phyloP scores from a whole-genome alignment of 805 yeast genomes.

The Saturnispora saitoi region DNA sequence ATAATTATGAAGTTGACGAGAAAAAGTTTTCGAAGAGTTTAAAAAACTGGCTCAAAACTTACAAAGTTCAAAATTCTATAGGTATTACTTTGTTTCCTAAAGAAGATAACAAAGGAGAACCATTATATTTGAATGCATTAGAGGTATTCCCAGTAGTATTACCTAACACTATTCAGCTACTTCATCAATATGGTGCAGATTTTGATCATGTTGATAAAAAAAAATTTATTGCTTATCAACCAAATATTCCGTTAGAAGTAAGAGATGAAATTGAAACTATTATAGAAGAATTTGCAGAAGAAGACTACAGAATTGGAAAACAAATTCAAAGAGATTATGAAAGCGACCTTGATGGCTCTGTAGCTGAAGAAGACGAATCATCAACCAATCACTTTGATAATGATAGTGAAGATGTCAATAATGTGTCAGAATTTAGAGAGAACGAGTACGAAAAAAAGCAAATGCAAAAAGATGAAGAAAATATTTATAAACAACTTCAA shows the following conservation, averaged over 20 bases:
- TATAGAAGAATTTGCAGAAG: slow-evolving; percentile 33
- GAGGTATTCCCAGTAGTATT: slow-evolving; percentile 48
- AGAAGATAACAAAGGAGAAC: slow-evolving; percentile 27
- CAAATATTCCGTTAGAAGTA: slow-evolving; percentile 60
- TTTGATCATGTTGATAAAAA: slow-evolving; percentile 49
- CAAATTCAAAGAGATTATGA: neutral
- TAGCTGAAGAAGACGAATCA: neutral
- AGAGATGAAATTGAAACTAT: slow-evolving; percentile 67
- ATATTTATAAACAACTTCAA: slow-evolving; percentile 26
- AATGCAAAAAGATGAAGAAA: slow-evolving; percentile 11
- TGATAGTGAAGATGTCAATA: neutral
- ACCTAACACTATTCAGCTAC: slow-evolving; percentile 68
- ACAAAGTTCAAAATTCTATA: slow-evolving; percentile 17
- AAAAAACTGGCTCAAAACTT: slow-evolving; percentile 34
- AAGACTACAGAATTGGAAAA: slow-evolving; percentile 20
- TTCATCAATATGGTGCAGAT: slow-evolving; percentile 71
- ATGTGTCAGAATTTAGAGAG: neutral
- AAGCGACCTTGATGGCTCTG: neutral
- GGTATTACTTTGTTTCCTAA: slow-evolving; percentile 15
- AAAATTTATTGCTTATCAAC: slow-evolving; percentile 54
- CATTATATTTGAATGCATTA: slow-evolving; percentile 38
- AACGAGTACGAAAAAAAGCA: slow-evolving; percentile 6
- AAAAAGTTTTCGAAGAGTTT: slow-evolving; percentile 49
- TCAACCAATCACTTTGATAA: neutral
- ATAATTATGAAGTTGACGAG: slow-evolving; percentile 81